A percentile compares a stretch with the other conserved stretches of the same genome.
These are phyloP conservation scores for Paraconiothyrium sp. DNA, from an alignment of 2,329 filamentous ascomycete species.

Conservation along the genomic window DNA sequence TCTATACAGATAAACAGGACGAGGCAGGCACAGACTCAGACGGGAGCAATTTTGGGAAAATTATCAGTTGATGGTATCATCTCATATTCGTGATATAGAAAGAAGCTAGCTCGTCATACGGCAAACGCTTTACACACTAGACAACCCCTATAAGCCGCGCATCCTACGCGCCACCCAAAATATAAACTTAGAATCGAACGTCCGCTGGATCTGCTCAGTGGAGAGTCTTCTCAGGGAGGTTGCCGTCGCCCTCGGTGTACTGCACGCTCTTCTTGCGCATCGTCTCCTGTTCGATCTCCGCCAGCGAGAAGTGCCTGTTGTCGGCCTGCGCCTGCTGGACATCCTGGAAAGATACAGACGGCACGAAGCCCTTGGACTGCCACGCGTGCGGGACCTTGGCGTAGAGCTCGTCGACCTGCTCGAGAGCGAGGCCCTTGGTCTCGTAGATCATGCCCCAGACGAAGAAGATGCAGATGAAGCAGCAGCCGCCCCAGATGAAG, in stretches of 20 bases:
- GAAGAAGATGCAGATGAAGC: conserved; percentile 67
- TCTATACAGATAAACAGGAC: too few relatives aligned
- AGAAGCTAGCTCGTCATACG: too few relatives aligned
- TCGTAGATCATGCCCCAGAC: conserved; percentile 80
- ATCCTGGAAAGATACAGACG: conserved; percentile 54
- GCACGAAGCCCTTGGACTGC: conserved; percentile 74
- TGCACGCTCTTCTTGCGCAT: conserved; percentile 45
- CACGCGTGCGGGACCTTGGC: conserved; percentile 75
- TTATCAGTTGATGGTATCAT: background rate
- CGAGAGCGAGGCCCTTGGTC: conserved; percentile 79
- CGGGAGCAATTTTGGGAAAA: background rate
- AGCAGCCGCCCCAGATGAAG: conserved; percentile 65
- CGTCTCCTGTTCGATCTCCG: conserved; percentile 43
- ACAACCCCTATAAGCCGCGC: background rate
- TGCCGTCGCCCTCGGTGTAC: conserved; percentile 33
- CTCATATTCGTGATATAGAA: background rate
- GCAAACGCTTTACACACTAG: background rate
- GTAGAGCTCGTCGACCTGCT: conserved; percentile 84
- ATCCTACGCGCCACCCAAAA: background rate
- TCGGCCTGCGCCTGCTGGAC: conserved; percentile 40
- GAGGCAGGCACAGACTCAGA: too few relatives aligned
- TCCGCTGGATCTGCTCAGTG: background rate
- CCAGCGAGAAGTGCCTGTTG: conserved; percentile 42
- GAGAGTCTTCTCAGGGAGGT: conserved; percentile 16
- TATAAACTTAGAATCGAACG: background rate